Evolutionary conservation across 1,284 basidiomycete genomes (phyloP), one percentile per base, ranked within the genome.

Genomic region (Ustilago xerochloae): DNA sequence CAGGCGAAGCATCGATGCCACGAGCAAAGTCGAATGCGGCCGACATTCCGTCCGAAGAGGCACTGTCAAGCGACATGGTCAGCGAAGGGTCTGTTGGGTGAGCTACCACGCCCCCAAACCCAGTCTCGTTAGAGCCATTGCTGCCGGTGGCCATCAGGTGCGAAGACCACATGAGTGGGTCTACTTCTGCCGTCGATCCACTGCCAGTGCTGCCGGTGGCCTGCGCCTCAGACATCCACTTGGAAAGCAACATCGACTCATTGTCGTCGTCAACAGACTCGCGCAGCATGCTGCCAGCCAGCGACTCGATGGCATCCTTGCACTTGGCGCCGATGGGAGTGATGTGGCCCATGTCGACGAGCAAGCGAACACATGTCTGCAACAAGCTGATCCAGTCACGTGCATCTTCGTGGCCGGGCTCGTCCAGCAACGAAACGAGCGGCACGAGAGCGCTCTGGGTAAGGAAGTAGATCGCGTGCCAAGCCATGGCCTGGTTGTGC

Each of bases 391-490:
- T 53, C 67, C 72, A 75, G 20, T 70, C 67, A 49, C 53, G 58
- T 13, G 72, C 72, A 36, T 75, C 72, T 8, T 55, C 49, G 36
- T 36, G 48, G 36, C 20, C 55, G 2, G 72, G 72, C 48, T 70
- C 67, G 30, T 75, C 72, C 46, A 75, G 52, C 52, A 70, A 30
- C 59, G 72, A 75, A 13, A 75, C 63, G 18, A 75, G 63, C 36
- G 72, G 72, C 16, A 75, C 66, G 2, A 75, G 51, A 22, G 72
- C 72, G 50, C 72, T 75, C 57, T 75, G 72, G 3, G 72, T 67
- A 33, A 75, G 57, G 47, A 75, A 75, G 57, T 66, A 75, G 63
- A 69, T 66, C 16, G 72, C 66, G 43, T 75, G 72, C 72, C 72
- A 75, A 13, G 66, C 67, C 62, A 69, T 66, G 20, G 72, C 72